Evolutionary conservation across 192 early-diverging fungal species (phyloP).

Genomic region (Gorgonomyces haynaldii): DNA sequence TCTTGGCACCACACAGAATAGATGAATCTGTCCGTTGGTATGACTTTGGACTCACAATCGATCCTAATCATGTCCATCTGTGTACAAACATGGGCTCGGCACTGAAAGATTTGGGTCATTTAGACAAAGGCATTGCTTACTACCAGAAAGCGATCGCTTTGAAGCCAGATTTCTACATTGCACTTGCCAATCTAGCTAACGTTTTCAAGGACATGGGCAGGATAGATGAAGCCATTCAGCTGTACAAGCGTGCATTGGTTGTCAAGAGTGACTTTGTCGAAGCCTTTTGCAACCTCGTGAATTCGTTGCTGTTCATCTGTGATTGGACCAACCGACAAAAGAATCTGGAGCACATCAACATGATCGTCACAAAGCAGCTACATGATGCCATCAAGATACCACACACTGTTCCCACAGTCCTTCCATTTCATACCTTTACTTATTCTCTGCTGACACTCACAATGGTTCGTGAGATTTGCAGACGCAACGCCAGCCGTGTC

Average conservation of each 20-base stretch:
- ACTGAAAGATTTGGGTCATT: conserved; percentile 78
- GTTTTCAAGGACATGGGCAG: conserved; percentile 85
- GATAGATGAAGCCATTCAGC: conserved; percentile 76
- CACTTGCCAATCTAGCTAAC: conserved; percentile 85
- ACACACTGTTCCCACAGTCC: no score
- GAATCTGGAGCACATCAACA: no score
- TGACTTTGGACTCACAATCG: no score
- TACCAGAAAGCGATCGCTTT: conserved; percentile 79
- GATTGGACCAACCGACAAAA: no score
- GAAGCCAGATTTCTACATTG: conserved; percentile 82
- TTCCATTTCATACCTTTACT: no score
- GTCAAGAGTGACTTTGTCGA: conserved; percentile 85
- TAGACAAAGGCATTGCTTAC: conserved; percentile 73
- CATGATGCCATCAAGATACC: no score
- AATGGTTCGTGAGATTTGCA: no score
- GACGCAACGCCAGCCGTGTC: no score
- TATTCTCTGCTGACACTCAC: no score
- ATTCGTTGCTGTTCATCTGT: conserved; percentile 67
- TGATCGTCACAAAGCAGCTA: no score
- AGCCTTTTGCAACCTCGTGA: conserved; percentile 83
- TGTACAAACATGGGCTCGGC: conserved; percentile 90
- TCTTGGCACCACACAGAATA: no score
- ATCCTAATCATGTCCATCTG: conserved; percentile 73
- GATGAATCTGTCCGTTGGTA: no score
- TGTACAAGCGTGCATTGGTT: conserved; percentile 72